Evolutionary conservation across 306 rosid species (phyloP), one percentile per base, ranked within the genome.

Genomic region (Vicia faba): DNA sequence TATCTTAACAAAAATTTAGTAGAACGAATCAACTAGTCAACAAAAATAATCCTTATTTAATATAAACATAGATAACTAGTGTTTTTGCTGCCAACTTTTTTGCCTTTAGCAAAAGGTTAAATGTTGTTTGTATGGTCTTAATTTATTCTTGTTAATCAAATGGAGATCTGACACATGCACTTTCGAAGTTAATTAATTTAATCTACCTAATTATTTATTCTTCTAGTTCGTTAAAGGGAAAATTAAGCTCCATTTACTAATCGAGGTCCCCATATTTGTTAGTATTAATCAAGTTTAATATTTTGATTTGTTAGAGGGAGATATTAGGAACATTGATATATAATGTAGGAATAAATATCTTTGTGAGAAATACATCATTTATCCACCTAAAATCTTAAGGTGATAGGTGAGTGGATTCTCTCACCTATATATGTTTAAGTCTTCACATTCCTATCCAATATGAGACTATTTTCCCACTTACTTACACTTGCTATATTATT

Each of bases 121-220:
- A 26, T 29, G 15, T 4, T 29, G 15, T 4, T 40, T 29, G 23
- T 40, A 8, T 54, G 36, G 14, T 15, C 43, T 62, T 51, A 61
- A 67, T 62, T 77, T 61, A 33, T 55, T 72, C 38, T 65, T 29
- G 23, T 57, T 69, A 28, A 77, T 64, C 71, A 61, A 64, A 81
- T 77, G 78, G 77, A 79, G 80, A 59, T 79, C 77, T 79, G 51
- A 79, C 72, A 57, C 60, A 36, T 44, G 39, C 15, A 25, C 6
- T 59, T 48, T 35, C 36, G 0, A 31, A 31, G 36, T 31, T 31
- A 31, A 31, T 31, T 31, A 31, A 64, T 31, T 78, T 61, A 75
- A 72, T 40, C 58, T 41, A 28, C 65, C 53, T 38, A 64, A 48
- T 33, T 41, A 39, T 38, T 66, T 9, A 44, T 44, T n/a, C 61